A percentile compares a stretch with the other conserved stretches of the same genome.
Evolutionary conservation across 106 monocot species (phyloP).

Genomic region (Allium sativum): DNA sequence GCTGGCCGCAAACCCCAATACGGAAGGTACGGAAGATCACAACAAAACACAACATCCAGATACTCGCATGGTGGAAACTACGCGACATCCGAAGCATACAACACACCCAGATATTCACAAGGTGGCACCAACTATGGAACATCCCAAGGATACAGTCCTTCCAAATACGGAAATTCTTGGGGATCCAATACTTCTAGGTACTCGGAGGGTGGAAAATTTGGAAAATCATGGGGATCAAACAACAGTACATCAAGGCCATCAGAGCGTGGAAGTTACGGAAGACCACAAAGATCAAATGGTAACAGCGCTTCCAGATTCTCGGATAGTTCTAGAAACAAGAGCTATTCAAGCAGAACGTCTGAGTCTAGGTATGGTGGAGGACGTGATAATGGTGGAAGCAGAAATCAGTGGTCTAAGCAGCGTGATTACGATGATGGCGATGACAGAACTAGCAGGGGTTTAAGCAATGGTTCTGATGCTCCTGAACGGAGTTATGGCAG

Average conservation of each 20-base stretch:
- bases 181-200: slow-evolving; percentile 2
- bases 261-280: background rate
- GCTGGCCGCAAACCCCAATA: background rate
- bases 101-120: background rate
- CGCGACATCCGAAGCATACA: background rate
- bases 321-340: slow-evolving; percentile 9
- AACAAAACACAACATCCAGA: background rate
- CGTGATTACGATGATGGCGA: slow-evolving; percentile 2
- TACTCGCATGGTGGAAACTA: slow-evolving; percentile 8
- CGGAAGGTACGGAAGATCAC: too few relatives aligned
- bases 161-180: slow-evolving; percentile 1
- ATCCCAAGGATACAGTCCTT: background rate
- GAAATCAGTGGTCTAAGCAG: slow-evolving; percentile 7
- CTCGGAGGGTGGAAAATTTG: slow-evolving; percentile 2
- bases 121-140: background rate
- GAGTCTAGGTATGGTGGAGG: background rate
- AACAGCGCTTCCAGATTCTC: slow-evolving; percentile 2
- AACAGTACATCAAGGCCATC: background rate
- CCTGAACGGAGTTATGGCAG: background rate
- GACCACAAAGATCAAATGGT: slow-evolving; percentile 6
- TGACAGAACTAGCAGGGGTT: background rate
- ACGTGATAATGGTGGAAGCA: background rate
- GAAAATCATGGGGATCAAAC: background rate
- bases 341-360: background rate
- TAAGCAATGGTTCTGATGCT: background rate